These are phyloP conservation scores for Pseudopithomyces maydicus DNA, from an alignment of 2,329 filamentous ascomycete species.

Conservation along the genomic window DNA sequence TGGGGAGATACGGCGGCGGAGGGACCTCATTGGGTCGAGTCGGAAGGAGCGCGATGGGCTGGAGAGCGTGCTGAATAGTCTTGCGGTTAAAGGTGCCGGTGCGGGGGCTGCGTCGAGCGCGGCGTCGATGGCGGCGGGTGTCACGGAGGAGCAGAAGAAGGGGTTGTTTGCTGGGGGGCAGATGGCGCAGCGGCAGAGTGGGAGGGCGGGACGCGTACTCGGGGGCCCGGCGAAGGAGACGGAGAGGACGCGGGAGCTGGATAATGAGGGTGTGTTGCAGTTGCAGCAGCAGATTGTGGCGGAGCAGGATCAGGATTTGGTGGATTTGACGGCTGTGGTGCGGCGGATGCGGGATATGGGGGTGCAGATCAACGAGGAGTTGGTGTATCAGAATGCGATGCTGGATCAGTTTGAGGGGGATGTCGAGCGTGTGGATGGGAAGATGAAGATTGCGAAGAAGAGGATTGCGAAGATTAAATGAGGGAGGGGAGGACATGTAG, in stretches of 20 bases:
- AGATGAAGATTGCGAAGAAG: slow-evolving; percentile 76
- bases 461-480: slow-evolving; percentile 67
- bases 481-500: no score
- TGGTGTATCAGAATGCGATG: slow-evolving; percentile 74
- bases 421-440: slow-evolving; percentile 67
- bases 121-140: slow-evolving; percentile 38
- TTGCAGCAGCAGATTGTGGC: slow-evolving; percentile 75
- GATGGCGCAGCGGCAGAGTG: background rate
- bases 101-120: slow-evolving; percentile 42
- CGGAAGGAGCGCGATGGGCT: slow-evolving; percentile 76
- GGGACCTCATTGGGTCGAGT: slow-evolving; percentile 72
- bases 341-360: slow-evolving; percentile 78
- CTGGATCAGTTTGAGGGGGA: slow-evolving; percentile 70
- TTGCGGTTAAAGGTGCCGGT: slow-evolving; percentile 56
- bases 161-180: slow-evolving; percentile 38
- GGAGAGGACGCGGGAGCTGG: slow-evolving; percentile 74
- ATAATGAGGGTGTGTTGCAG: slow-evolving; percentile 75
- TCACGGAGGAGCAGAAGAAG: slow-evolving; percentile 41
- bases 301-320: slow-evolving; percentile 75
- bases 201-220: slow-evolving; percentile 59
- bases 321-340: slow-evolving; percentile 71
- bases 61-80: slow-evolving; percentile 72
- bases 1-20: slow-evolving; percentile 73
- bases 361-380: slow-evolving; percentile 74
- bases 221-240: slow-evolving; percentile 77